Percentiles rank a stretch among this genome's conserved stretches.
Evolutionary conservation across 495 filamentous ascomycete species (phyloP).

Genomic region (Lasiosphaeriaceae sp.): DNA sequence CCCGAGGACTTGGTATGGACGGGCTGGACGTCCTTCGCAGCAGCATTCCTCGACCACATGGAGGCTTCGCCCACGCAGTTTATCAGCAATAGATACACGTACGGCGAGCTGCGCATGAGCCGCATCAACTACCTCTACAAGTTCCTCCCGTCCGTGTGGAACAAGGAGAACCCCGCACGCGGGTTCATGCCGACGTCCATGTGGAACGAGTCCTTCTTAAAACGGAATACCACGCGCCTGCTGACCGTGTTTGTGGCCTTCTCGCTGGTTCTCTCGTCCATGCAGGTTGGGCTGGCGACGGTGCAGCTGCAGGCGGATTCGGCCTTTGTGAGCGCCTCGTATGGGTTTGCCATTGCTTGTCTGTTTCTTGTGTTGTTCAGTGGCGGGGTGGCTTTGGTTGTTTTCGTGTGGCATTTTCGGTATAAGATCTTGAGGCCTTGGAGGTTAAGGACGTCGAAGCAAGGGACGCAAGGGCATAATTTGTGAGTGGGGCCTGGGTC

Average conservation of each 20-base stretch:
- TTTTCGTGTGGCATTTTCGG: not conserved
- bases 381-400: not conserved
- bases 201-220: constrained; percentile 1
- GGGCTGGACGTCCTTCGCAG: not conserved
- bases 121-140: constrained; percentile 8
- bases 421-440: not conserved
- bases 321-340: not conserved
- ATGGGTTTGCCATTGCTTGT: constrained; percentile 1
- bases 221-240: not conserved
- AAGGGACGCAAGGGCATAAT: not conserved
- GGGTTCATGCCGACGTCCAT: constrained; percentile 6
- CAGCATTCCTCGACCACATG: not conserved
- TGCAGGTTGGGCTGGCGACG: constrained; percentile 8
- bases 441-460: not conserved
- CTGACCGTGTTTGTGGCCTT: constrained; percentile 4
- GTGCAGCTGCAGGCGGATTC: not conserved
- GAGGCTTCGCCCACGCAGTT: not conserved
- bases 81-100: not conserved
- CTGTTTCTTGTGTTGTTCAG: not conserved
- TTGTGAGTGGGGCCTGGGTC: too few species aligned
- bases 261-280: constrained; percentile 1
- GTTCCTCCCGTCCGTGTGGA: not conserved
- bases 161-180: not conserved
- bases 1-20: not conserved
- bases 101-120: constrained; percentile 11